Evolutionary conservation across 148 eudicot genomes (phyloP).

Genomic region (Fagopyrum tataricum): DNA sequence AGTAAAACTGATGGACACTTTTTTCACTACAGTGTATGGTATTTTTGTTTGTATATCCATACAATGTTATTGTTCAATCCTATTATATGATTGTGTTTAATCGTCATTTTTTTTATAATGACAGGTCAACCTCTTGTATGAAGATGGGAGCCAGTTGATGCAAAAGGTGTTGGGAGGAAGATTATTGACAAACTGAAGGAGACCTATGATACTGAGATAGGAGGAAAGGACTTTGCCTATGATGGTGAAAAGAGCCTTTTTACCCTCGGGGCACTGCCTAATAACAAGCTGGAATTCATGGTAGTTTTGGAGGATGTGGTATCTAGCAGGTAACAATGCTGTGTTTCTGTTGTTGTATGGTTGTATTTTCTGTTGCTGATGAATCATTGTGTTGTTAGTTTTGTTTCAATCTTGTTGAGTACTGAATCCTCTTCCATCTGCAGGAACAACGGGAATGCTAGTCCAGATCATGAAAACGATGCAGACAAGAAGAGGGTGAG

Average conservation of each 20-base stretch:
- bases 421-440: not conserved
- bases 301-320: constrained; percentile 70
- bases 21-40: constrained; percentile 81
- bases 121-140: constrained; percentile 74
- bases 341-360: not conserved
- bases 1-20: constrained; percentile 63
- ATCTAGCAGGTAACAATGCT: constrained; percentile 48
- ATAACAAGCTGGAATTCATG: constrained; percentile 73
- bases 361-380: not conserved
- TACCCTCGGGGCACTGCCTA: constrained; percentile 78
- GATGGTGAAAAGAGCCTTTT: constrained; percentile 96
- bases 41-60: not conserved
- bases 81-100: not conserved
- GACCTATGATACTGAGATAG: constrained; percentile 73
- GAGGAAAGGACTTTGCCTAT: constrained; percentile 82
- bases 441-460: constrained; percentile 58
- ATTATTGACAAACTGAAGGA: constrained; percentile 73
- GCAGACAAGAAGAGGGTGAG: constrained; percentile 56
- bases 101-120: not conserved
- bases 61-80: not conserved
- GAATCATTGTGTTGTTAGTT: not conserved
- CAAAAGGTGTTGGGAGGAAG: constrained; percentile 74
- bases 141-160: constrained; percentile 92
- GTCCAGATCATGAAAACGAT: constrained; percentile 46
- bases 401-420: not conserved